Conservation (phyloP, 768 basidiomycete genomes). For the Omphalotus guepiniiformis region DNA sequence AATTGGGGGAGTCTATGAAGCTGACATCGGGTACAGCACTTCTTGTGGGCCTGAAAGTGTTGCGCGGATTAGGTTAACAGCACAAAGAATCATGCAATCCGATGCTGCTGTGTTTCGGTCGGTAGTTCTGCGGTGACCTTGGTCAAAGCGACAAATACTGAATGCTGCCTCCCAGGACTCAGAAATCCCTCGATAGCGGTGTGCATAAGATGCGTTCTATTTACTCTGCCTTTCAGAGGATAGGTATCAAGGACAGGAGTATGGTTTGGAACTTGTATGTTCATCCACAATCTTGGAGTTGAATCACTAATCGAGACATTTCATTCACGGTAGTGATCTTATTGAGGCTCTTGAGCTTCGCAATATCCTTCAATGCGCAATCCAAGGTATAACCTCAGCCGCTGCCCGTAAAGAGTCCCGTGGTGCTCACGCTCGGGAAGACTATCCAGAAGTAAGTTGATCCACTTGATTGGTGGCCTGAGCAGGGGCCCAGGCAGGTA, state of each 20-base stretch:
- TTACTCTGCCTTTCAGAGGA: conserved; percentile 83
- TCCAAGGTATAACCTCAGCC: conserved; percentile 94
- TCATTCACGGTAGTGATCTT: conserved; percentile 60
- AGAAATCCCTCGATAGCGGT: conserved; percentile 85
- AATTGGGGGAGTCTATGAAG: neutral
- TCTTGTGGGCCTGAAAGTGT: conserved; percentile 80
- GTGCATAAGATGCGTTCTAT: conserved; percentile 81
- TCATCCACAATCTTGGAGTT: conserved; percentile 1
- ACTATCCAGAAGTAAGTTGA: conserved; percentile 77
- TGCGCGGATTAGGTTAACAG: conserved; percentile 83
- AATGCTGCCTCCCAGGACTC: conserved; percentile 50
- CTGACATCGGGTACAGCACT: conserved; percentile 39
- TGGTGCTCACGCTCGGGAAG: conserved; percentile 98
- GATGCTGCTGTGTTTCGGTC: conserved; percentile 97
- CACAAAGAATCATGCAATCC: conserved; percentile 99
- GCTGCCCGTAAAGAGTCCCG: conserved; percentile 95
- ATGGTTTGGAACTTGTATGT: conserved; percentile 99
- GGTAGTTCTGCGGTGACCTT: conserved; percentile 8
- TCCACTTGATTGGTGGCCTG: no score
- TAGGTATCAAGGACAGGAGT: conserved; percentile 96
- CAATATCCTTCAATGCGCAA: conserved; percentile 91
- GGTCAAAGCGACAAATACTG: neutral
- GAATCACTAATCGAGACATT: neutral
- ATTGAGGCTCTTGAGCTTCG: conserved; percentile 96
- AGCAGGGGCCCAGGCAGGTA: no score